phyloP scores from a whole-genome alignment of 352 stramenopile genomes.

The Pythium dissotocum region DNA sequence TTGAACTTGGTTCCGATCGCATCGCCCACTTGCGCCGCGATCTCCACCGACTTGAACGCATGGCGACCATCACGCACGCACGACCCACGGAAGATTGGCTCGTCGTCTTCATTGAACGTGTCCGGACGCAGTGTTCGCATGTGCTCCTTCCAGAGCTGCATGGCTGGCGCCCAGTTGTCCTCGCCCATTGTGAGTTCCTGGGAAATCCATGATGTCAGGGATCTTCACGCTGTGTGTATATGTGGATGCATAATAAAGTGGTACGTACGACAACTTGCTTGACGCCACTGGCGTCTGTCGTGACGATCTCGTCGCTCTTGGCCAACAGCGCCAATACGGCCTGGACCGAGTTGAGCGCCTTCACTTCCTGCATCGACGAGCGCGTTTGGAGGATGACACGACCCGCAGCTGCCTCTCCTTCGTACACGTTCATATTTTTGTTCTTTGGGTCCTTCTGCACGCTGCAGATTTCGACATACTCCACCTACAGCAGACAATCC shows the following conservation, averaged over 20 bases:
- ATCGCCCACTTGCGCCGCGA: conserved; percentile 64
- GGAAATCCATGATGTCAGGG: neutral
- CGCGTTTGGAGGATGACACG: conserved; percentile 62
- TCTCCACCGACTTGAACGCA: conserved; percentile 63
- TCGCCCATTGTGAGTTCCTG: conserved; percentile 22
- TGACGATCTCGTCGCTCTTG: conserved; percentile 58
- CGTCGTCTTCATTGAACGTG: conserved; percentile 12
- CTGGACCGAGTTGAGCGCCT: conserved; percentile 56
- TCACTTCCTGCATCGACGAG: conserved; percentile 50
- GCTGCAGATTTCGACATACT: conserved; percentile 64
- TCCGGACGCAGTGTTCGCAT: conserved; percentile 21
- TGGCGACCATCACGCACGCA: conserved; percentile 80
- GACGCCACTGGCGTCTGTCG: conserved; percentile 43
- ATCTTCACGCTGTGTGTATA: neutral
- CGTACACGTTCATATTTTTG: conserved; percentile 66
- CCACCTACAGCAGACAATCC: conserved; percentile 35
- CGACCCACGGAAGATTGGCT: conserved; percentile 67
- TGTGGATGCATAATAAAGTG: neutral
- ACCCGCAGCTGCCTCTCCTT: conserved; percentile 70
- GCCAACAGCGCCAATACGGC: conserved; percentile 57
- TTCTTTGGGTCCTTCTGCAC: conserved; percentile 53
- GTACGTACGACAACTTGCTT: conserved; percentile 61
- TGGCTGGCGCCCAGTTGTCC: conserved; percentile 52
- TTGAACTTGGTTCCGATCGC: conserved; percentile 55
- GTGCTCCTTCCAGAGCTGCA: conserved; percentile 65